phyloP scores from a whole-genome alignment of 352 stramenopile genomes.

The Globisporangium iwayamae region DNA sequence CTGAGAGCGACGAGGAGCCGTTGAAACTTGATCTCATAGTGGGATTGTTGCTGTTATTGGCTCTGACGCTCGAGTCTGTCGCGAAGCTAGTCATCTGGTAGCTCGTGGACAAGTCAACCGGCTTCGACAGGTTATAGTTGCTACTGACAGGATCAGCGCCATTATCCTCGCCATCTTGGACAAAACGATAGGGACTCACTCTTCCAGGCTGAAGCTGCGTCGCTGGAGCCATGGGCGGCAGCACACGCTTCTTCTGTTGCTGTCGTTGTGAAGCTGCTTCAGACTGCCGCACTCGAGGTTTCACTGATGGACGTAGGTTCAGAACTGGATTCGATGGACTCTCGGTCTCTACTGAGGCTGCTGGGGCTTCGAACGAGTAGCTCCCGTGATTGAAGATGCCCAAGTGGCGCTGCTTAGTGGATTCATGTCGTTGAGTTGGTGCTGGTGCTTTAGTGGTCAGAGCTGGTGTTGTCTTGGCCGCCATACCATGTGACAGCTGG shows the following conservation, averaged over 20 bases:
- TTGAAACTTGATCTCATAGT: not conserved
- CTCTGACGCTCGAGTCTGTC: not conserved
- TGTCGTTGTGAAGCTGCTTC: not conserved
- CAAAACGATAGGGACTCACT: constrained; percentile 3
- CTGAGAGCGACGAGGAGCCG: not conserved
- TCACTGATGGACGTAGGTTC: not conserved
- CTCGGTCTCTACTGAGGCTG: not conserved
- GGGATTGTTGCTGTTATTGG: not conserved
- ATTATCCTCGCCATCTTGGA: not conserved
- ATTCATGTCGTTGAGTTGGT: not conserved
- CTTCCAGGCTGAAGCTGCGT: not conserved
- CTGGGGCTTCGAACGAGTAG: not conserved
- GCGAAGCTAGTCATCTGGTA: constrained; percentile 12
- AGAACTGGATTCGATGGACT: no score
- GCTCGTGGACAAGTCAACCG: constrained; percentile 8
- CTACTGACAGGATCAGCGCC: not conserved
- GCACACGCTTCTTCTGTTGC: constrained; percentile 3
- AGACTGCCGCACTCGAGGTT: not conserved
- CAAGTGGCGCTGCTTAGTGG: no score
- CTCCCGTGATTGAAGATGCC: not conserved
- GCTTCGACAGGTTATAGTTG: not conserved
- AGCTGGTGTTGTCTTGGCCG: constrained; percentile 3
- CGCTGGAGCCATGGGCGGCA: constrained; percentile 13
- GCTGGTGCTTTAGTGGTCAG: not conserved
- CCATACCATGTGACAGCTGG: not conserved